phyloP scores from a whole-genome alignment of 306 rosid species.

The Glycine latifolia region DNA sequence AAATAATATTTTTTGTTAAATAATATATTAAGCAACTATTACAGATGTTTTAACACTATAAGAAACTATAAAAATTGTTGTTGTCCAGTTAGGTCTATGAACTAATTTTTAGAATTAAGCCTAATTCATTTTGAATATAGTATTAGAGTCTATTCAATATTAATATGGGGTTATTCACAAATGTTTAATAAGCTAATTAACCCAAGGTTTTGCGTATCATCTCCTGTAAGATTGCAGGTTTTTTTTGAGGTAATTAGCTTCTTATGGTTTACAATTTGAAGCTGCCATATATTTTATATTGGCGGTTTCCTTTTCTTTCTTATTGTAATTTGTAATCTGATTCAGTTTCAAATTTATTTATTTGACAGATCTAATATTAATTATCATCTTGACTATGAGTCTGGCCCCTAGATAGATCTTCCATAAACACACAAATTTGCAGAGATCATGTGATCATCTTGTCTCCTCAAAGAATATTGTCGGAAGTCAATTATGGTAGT shows the following conservation, averaged over 20 bases:
- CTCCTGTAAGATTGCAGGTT: neutral
- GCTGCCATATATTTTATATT: too few species aligned
- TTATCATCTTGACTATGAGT: neutral
- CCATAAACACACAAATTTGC: constrained; percentile 36
- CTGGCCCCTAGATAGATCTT: constrained; percentile 20
- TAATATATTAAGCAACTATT: too few species aligned
- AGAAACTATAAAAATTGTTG: too few species aligned
- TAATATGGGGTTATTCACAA: neutral
- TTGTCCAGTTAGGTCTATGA: neutral
- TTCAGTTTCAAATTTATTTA: neutral
- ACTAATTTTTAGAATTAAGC: neutral
- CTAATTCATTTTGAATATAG: neutral
- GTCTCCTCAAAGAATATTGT: constrained; percentile 47
- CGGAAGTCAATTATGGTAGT: constrained; percentile 44
- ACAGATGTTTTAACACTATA: neutral
- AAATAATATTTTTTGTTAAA: too few species aligned
- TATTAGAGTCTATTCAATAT: neutral
- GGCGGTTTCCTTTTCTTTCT: neutral
- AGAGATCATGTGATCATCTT: constrained; percentile 50
- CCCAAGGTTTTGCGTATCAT: neutral
- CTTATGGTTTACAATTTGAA: too few species aligned
- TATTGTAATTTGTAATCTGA: neutral
- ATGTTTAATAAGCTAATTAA: neutral
- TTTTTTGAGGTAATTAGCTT: neutral
- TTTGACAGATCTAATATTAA: constrained; percentile 14